Conservation (phyloP, 306 rosid species). For the Luffa acutangula region DNA sequence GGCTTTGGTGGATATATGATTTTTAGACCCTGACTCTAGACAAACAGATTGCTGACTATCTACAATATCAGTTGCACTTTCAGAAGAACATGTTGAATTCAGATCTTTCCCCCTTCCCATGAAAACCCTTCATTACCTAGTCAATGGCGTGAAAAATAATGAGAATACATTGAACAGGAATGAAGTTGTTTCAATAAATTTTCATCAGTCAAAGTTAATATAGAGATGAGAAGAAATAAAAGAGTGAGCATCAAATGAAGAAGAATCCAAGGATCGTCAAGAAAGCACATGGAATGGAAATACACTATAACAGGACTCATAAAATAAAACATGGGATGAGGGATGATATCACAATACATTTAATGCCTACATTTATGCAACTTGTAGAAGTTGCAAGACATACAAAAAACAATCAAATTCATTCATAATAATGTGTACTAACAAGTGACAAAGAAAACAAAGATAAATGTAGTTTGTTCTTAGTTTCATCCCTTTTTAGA, state of each 20-base stretch:
- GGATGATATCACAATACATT: neutral
- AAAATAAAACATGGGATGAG: neutral
- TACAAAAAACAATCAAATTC: neutral
- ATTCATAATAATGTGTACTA: neutral
- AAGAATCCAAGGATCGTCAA: neutral
- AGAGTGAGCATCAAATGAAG: neutral
- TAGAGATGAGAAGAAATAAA: neutral
- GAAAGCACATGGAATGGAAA: neutral
- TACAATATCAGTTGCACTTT: slow-evolving; percentile 36
- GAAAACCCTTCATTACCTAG: slow-evolving; percentile 58
- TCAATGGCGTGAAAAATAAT: slow-evolving; percentile 28
- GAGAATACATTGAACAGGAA: neutral
- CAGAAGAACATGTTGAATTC: slow-evolving; percentile 45
- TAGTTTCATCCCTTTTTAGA: neutral
- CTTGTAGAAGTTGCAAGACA: neutral
- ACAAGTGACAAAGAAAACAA: neutral
- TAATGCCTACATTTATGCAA: neutral
- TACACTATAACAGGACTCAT: neutral
- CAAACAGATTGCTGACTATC: slow-evolving; percentile 42
- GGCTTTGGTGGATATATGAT: slow-evolving; percentile 48
- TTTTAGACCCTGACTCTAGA: slow-evolving; percentile 37
- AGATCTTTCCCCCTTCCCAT: slow-evolving; percentile 52
- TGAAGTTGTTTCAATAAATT: neutral
- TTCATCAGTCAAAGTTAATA: neutral
- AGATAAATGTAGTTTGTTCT: neutral